Conservation (phyloP, 257 asterid genomes). For the Gentiana straminea region DNA sequence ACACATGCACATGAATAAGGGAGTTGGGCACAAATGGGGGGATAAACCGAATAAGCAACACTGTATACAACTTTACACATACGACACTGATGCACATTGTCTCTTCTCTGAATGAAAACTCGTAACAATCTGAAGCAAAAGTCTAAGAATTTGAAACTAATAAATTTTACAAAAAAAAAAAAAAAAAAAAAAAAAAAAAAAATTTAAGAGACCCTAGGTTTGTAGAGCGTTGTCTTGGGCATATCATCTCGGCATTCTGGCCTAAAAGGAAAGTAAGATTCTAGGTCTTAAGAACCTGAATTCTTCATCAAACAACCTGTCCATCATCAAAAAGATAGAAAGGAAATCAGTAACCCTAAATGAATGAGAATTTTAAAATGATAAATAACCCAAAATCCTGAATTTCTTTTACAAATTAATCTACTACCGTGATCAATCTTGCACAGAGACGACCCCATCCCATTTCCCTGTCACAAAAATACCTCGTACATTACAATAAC, state of each 20-base stretch:
- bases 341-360: neutral
- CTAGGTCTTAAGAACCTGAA: slow-evolving; percentile 59
- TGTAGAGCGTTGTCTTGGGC: slow-evolving; percentile 77
- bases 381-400: neutral
- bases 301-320: slow-evolving; percentile 16
- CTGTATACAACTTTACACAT: too few relatives aligned
- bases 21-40: neutral
- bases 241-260: slow-evolving; percentile 80
- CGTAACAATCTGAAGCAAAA: too few relatives aligned
- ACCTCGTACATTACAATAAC: too few relatives aligned
- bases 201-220: slow-evolving; percentile 58
- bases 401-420: neutral
- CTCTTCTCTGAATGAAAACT: too few relatives aligned
- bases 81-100: too few relatives aligned
- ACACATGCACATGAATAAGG: neutral
- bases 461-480: neutral
- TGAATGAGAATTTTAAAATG: neutral
- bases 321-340: neutral
- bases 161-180: too few relatives aligned
- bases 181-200: slow-evolving; percentile 5
- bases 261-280: slow-evolving; percentile 62
- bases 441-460: neutral
- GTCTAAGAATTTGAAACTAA: too few relatives aligned
- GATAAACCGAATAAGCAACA: too few relatives aligned
- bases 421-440: slow-evolving; percentile 2